Base-by-base conservation (phyloP, 1,139 yeast genomes). In the Hyphopichia pseudoburtonii region DNA sequence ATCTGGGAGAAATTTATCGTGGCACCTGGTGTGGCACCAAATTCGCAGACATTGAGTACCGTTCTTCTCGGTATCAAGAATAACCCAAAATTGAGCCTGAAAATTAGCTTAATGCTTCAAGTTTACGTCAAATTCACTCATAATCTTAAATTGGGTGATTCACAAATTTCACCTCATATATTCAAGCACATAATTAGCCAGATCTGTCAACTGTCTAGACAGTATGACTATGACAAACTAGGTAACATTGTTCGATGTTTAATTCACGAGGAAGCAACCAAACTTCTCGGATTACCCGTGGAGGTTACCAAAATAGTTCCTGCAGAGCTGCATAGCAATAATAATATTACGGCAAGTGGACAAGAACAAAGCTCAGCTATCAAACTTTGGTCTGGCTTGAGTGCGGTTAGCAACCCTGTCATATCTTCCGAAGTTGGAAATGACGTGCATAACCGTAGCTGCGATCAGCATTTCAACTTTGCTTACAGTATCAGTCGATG, bases 201-300 rank as follows among this genome's bases (percentile, higher is more conserved):
- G 5, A 26, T 50, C 5, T 48, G 54, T 34, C 24, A 26, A 8
- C 42, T 38, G 33, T 18, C 27, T 2, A 35, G 35, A 6, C 26
- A 32, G 2, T 36, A 37, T 29, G 35, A 40, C 14, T 19, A 33
- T 16, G 33, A 31, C 3, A 34, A 34, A 11, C 11, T 47, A n/a
- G 38, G 46, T 12, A 45, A 51, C 21, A 35, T 62, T 3, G 38
- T 59, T 2, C 46, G 68, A 22, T 60, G 62, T 2, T 33, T 64
- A 16, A 39, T 66, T 9, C 50, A 50, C 35, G 55, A 55, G 23
- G 60, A 49, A 14, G 52, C 64, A 25, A 56, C 58, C 1, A 17
- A 35, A 2, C 34, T 33, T 29, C 48, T 63, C 19, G 40, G 37
- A 4, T 44, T 65, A 12, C 67, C 68, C 0, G 34, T 39, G 10